Evolutionary conservation across 2,329 filamentous ascomycete species (phyloP).

Genomic region (Ophiostoma novo-ulmi): DNA sequence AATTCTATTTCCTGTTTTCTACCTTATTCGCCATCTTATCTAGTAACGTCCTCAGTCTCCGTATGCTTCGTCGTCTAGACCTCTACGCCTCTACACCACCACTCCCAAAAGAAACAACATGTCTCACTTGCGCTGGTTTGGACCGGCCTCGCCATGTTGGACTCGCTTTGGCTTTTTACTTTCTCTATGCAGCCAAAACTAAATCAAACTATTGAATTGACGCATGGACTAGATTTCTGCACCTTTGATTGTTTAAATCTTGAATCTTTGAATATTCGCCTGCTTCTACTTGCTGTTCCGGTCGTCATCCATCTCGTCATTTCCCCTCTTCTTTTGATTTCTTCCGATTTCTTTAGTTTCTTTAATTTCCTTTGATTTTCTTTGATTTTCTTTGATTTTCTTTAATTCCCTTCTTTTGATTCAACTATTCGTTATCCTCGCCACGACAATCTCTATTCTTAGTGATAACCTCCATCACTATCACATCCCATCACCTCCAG

Average conservation of each 20-base stretch:
- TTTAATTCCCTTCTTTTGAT: not conserved
- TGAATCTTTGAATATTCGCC: too few relatives aligned
- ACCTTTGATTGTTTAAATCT: not conserved
- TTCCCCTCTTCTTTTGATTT: not conserved
- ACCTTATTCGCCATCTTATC: too few relatives aligned
- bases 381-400: not conserved
- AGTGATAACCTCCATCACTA: not conserved
- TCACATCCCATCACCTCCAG: not conserved
- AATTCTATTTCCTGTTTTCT: too few relatives aligned
- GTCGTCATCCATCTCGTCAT: not conserved
- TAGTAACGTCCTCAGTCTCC: too few relatives aligned
- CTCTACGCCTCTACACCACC: not conserved
- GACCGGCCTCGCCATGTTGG: not conserved
- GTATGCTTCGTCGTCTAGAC: too few relatives aligned
- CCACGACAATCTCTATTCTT: not conserved
- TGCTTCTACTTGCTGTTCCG: too few relatives aligned
- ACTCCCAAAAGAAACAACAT: not conserved
- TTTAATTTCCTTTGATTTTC: not conserved
- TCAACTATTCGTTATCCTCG: too few relatives aligned
- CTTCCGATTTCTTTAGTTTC: not conserved
- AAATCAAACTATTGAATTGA: not conserved
- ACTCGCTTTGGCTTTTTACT: not conserved
- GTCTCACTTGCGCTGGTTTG: conserved; percentile 1
- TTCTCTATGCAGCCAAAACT: not conserved
- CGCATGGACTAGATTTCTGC: not conserved